phyloP scores from a whole-genome alignment of 306 rosid species.

The Trichosanthes truncata region DNA sequence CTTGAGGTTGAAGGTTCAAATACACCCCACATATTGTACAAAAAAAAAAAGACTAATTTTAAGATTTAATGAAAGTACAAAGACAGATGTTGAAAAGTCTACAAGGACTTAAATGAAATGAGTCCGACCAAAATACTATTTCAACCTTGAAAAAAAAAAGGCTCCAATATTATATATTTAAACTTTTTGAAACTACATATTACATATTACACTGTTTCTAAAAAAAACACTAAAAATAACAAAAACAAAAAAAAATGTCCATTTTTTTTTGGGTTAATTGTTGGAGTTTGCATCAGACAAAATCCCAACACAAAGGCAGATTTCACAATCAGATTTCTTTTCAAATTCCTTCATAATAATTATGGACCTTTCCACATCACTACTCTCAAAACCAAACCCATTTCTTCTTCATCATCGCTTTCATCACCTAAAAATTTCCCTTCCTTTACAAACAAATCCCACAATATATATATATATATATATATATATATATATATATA shows the following conservation, averaged over 20 bases:
- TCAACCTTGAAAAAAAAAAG: too few species aligned
- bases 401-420: neutral
- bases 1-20: too few species aligned
- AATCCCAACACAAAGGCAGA: neutral
- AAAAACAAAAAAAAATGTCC: neutral
- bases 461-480: neutral
- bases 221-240: too few species aligned
- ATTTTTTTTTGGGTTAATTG: neutral
- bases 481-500: neutral
- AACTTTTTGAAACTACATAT: too few species aligned
- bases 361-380: neutral
- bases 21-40: too few species aligned
- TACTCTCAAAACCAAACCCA: neutral
- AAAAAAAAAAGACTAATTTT: too few species aligned
- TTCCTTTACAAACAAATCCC: neutral
- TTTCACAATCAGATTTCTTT: slow-evolving; percentile 4
- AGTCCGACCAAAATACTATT: too few species aligned
- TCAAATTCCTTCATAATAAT: neutral
- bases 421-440: neutral
- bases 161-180: too few species aligned
- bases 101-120: too few species aligned
- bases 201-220: too few species aligned
- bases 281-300: slow-evolving; percentile 2
- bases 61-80: too few species aligned
- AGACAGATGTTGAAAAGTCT: too few species aligned